Evolutionary conservation across 345 rosid species (phyloP), one percentile per base, ranked within the genome.

Genomic region (Lagerstroemia speciosa): DNA sequence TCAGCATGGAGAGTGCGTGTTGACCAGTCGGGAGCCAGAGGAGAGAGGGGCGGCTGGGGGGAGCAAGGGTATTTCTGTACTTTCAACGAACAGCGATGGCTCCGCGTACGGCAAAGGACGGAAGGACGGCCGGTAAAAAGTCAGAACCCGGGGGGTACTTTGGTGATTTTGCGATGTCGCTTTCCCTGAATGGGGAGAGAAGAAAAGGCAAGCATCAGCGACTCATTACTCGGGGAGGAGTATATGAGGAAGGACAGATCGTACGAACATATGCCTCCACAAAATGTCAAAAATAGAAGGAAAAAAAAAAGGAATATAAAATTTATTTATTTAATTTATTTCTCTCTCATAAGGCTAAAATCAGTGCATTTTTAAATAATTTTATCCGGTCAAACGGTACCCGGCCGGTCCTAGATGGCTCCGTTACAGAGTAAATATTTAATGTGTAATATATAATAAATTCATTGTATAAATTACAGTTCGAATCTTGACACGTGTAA

Each of bases 211-310:
- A 12, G 29, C 31, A 19, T 3, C 26, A 29, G 38, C 45, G 6
- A 14, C 5, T 3, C 3, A 15, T 34, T 55, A 50, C 66, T 15
- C 10, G 86, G 68, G 86, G 72, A 77, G 76, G 64, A 67, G 24
- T 75, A 82, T 75, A 43, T 61, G 83, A 75, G 85, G 85, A 75
- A 82, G 86, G 83, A 82, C 80, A 75, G 78, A 77, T 73, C 70
- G 83, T 79, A 82, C 83, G 79, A 76, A 53, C 72, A 63, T 50
- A 63, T 16, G 50, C 29, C 31, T 5, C 16, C 37, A 29, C 17
- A 5, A 0, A 0, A 0, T 34, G 19, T 43, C 68, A 5, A 5
- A 19, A 64, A n/a, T n/a, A n/a, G n/a, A n/a, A n/a, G n/a, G 69
- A 29, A 45, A 66, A 24, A 16, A 29, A 31, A 30, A 22, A 0